Evolutionary conservation across 1,284 basidiomycete species (phyloP), one percentile per base, ranked within the genome.

Genomic region (Phenoliferia sp.): DNA sequence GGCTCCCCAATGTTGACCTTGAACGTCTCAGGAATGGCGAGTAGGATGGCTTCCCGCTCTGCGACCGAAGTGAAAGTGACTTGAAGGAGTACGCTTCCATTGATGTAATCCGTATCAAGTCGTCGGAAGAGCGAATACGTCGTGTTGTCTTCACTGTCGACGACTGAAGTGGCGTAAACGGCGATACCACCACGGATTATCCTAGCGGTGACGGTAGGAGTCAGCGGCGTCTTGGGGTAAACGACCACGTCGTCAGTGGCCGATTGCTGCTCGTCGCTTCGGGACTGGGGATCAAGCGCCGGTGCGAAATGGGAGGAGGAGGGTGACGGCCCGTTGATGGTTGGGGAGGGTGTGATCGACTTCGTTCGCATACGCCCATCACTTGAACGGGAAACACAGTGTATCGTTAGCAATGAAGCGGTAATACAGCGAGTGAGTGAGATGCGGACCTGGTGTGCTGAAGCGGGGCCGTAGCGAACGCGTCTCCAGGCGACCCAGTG

Each of bases 51-150:
- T 0, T 55, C 56, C 35, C 63, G 63, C 34, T 68, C 67, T 17
- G 44, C 33, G 1, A 63, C 26, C 22, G 59, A 54, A 28, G 60
- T 36, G 10, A 62, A 52, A 0, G 61, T 58, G 5, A 59, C 55
- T 6, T 44, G 63, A 1, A 68, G 56, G 19, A 68, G 67, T 31
- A 58, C 48, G n/a, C 63, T 62, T n/a, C 48, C 63, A 61, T 68
- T 68, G 50, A 61, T 31, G 56, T 64, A 68, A 50, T 62, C 67
- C n/a, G 60, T 62, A 57, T 68, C 67, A 39, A 68, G 39, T 7
- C 63, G 63, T 6, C 67, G 67, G 15, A 64, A n/a, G 56, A 68
- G 61, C 19, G 63, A 36, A n/a, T 48, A 22, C 2, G 48, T 12
- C 29, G 34, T 32, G 9, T 32, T 39, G 12, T 58, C 63, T 5